Conservation (phyloP, 371 early-diverging fungal species). For the Mortierella sp. region DNA sequence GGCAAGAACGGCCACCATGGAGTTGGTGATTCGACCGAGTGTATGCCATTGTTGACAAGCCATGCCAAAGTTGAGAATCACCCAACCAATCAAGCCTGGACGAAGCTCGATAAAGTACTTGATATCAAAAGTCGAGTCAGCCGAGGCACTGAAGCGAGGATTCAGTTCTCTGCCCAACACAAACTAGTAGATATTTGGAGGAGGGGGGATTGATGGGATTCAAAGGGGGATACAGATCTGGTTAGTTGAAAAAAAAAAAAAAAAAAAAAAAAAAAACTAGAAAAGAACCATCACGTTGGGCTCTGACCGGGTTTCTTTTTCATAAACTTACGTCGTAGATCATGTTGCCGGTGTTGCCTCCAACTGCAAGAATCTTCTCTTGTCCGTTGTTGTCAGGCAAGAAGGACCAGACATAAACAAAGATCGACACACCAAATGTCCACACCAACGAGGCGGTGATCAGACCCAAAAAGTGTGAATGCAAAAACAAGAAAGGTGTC, state of each 20-base stretch:
- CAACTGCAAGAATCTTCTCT: slow-evolving; percentile 74
- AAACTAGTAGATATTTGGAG: slow-evolving; percentile 60
- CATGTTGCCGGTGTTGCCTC: slow-evolving; percentile 91
- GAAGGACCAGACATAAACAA: slow-evolving; percentile 84
- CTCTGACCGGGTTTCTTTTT: neutral
- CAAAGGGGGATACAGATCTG: neutral
- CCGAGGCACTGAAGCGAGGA: slow-evolving; percentile 76
- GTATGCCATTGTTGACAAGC: slow-evolving; percentile 80
- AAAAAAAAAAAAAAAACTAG: neutral
- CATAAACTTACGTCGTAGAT: slow-evolving; percentile 80
- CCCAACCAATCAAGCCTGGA: slow-evolving; percentile 89
- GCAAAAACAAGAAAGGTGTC: slow-evolving; percentile 77
- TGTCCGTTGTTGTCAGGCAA: slow-evolving; percentile 55
- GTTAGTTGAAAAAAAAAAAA: neutral
- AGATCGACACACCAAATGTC: slow-evolving; percentile 68
- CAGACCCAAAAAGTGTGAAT: slow-evolving; percentile 77
- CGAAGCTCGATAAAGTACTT: slow-evolving; percentile 94
- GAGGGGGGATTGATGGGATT: too few species aligned
- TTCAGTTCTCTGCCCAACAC: slow-evolving; percentile 89
- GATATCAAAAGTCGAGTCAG: slow-evolving; percentile 75
- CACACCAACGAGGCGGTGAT: slow-evolving; percentile 74
- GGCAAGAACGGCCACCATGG: slow-evolving; percentile 77
- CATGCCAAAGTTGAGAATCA: slow-evolving; percentile 78
- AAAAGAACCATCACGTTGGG: neutral
- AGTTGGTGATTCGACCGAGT: slow-evolving; percentile 73